phyloP scores from a whole-genome alignment of 2,329 filamentous ascomycete genomes.

The Colletotrichum sp. region DNA sequence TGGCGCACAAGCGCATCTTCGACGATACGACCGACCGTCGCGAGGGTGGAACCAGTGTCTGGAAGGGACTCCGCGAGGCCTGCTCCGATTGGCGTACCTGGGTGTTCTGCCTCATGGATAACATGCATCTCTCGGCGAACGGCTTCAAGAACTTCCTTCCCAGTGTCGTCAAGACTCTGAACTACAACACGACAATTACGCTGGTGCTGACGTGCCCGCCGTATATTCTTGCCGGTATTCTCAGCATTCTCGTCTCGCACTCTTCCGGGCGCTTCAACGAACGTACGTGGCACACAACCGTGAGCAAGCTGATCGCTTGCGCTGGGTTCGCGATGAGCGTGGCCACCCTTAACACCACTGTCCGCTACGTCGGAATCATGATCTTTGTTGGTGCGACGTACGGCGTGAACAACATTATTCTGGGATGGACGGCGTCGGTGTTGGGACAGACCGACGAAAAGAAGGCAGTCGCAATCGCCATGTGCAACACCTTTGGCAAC shows the following conservation, averaged over 20 bases:
- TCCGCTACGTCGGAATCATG: constrained; percentile 31
- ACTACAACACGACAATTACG: constrained; percentile 46
- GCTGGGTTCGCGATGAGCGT: constrained; percentile 28
- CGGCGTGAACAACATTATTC: constrained; percentile 50
- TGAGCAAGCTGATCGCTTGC: constrained; percentile 45
- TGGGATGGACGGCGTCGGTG: constrained; percentile 45
- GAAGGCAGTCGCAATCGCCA: constrained; percentile 47
- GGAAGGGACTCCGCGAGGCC: constrained; percentile 48
- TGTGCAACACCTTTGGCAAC: constrained; percentile 22
- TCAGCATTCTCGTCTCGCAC: constrained; percentile 41
- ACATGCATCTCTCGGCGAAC: constrained; percentile 54
- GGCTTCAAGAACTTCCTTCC: constrained; percentile 44
- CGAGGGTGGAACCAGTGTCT: constrained; percentile 40
- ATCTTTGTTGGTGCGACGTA: constrained; percentile 37
- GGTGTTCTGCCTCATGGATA: constrained; percentile 56
- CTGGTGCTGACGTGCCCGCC: constrained; percentile 54
- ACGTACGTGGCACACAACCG: constrained; percentile 52
- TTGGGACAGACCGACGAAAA: constrained; percentile 52
- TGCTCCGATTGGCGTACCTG: constrained; percentile 51
- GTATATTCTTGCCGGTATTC: constrained; percentile 43
- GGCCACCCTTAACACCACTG: constrained; percentile 25
- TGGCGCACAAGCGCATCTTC: constrained; percentile 39
- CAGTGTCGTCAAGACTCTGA: constrained; percentile 45
- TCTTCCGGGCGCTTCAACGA: constrained; percentile 52
- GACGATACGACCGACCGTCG: constrained; percentile 35